Evolutionary conservation across 2,329 filamentous ascomycete species (phyloP).

Genomic region (Fusarium solani-melongenae): DNA sequence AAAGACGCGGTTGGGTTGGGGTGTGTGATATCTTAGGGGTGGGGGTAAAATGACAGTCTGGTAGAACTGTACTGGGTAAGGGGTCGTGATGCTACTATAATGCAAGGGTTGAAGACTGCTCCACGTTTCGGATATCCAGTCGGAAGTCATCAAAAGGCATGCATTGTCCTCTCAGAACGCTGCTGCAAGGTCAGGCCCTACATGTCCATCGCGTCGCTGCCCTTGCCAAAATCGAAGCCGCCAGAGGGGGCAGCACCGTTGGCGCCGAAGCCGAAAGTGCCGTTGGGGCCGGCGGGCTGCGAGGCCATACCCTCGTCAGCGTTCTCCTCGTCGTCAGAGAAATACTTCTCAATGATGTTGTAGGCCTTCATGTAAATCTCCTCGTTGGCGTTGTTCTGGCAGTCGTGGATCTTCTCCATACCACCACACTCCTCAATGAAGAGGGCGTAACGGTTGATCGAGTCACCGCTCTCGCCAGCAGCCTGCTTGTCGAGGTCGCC

Average conservation of each 20-base stretch:
- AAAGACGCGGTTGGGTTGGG: constrained; percentile 45
- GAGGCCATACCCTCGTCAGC: constrained; percentile 80
- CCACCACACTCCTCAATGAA: constrained; percentile 99
- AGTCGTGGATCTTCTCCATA: constrained; percentile 99
- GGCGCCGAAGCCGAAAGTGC: constrained; percentile 83
- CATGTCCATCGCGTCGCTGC: constrained; percentile 74
- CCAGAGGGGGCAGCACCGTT: constrained; percentile 72
- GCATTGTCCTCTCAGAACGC: constrained; percentile 11
- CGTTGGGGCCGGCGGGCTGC: constrained; percentile 74
- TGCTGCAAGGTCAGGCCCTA: constrained; percentile 49
- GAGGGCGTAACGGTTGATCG: constrained; percentile 95
- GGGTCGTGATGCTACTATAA: constrained; percentile 41
- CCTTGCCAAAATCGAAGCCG: constrained; percentile 93
- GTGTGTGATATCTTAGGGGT: constrained; percentile 47
- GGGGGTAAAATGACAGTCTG: constrained; percentile 39
- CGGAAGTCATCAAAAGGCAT: constrained; percentile 10
- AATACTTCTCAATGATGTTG: constrained; percentile 99
- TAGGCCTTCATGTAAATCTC: constrained; percentile 99
- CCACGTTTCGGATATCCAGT: constrained; percentile 27
- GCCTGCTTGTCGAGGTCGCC: constrained; percentile 98
- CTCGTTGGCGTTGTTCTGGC: constrained; percentile 99
- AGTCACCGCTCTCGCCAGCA: constrained; percentile 76
- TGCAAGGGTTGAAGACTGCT: constrained; percentile 34
- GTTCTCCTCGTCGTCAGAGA: constrained; percentile 97
- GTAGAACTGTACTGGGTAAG: constrained; percentile 37